Evolutionary conservation across 2,329 filamentous ascomycete genomes (phyloP), one percentile per base, ranked within the genome.

Genomic region (Penicillium olsonii): DNA sequence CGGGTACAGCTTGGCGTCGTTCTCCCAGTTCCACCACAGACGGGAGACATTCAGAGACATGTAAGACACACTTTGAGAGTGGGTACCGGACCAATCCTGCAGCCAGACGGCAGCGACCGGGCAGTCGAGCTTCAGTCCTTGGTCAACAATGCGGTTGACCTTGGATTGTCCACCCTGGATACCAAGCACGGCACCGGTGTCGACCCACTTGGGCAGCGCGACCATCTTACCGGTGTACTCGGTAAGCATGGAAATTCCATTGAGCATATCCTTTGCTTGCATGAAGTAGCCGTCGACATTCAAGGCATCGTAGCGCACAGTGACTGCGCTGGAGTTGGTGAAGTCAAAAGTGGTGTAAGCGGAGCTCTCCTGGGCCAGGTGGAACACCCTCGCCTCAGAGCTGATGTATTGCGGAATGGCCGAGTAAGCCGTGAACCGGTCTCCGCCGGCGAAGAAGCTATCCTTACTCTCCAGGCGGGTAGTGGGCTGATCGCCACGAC

Each of bases 11-110:
- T 53, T 45, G 9, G 56, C 54, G 44, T 72, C 68, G 15, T 64
- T 58, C 50, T 72, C 69, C 68, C 68, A 71, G 47, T 72, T 72
- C 69, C 68, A 72, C 68, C 68, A 71, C 2, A 72, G 60, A 24
- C 69, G 61, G 14, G 65, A 68, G 29, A 72, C 62, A 44, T 67
- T 67, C 24, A 63, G 48, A 35, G 62, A 59, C 47, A 61, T 54
- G 42, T 66, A 68, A 7, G 68, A 65, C 12, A 63, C 68, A 4
- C 57, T 52, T 43, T 72, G 68, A 7, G 57, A 50, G 38, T 69
- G 67, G 8, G 68, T 70, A 1, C 68, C 68, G 27, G 57, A 64
- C 69, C 68, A 70, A 47, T 71, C 68, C 45, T 71, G 68, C 14
- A 71, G 55, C 68, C 68, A 70, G 4, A 71, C 68, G 17, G 56